Evolutionary conservation across 441 rosid genomes (phyloP).

Genomic region (California macrophylla): DNA sequence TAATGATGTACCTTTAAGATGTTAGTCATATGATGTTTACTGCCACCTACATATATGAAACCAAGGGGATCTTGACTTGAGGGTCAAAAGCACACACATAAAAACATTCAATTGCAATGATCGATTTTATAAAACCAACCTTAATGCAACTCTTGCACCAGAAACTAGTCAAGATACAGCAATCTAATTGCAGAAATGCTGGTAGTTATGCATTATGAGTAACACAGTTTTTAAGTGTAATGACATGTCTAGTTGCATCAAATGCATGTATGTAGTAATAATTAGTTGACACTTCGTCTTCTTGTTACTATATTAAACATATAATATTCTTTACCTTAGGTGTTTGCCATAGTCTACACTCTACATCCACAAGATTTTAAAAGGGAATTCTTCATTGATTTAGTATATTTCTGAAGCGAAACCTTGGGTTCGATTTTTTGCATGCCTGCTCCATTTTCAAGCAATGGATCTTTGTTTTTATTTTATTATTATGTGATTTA

Average conservation of each 20-base stretch:
- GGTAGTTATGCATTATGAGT: not conserved
- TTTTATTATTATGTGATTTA: not conserved
- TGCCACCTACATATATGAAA: not conserved
- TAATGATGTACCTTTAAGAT: conserved; percentile 4
- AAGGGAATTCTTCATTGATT: not conserved
- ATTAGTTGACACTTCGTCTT: not conserved
- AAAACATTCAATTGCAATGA: not conserved
- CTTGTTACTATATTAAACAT: not conserved
- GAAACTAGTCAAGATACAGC: not conserved
- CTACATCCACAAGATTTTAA: not conserved
- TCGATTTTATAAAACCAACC: not conserved
- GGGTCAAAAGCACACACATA: not conserved
- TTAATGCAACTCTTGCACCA: not conserved
- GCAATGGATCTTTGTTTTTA: not conserved
- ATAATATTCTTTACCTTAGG: not conserved
- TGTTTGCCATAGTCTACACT: not conserved
- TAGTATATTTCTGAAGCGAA: not conserved
- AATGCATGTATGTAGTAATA: not conserved
- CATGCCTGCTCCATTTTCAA: not conserved
- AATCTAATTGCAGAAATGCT: not conserved
- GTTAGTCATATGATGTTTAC: not conserved
- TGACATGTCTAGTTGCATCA: not conserved
- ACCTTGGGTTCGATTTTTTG: not conserved
- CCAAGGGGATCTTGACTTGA: not conserved
- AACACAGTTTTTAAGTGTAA: not conserved